Percentiles rank a stretch among this genome's conserved stretches.
These are phyloP conservation scores for Apiospora kogelbergensis DNA, from an alignment of 2,329 filamentous ascomycete genomes.

Conservation along the genomic window DNA sequence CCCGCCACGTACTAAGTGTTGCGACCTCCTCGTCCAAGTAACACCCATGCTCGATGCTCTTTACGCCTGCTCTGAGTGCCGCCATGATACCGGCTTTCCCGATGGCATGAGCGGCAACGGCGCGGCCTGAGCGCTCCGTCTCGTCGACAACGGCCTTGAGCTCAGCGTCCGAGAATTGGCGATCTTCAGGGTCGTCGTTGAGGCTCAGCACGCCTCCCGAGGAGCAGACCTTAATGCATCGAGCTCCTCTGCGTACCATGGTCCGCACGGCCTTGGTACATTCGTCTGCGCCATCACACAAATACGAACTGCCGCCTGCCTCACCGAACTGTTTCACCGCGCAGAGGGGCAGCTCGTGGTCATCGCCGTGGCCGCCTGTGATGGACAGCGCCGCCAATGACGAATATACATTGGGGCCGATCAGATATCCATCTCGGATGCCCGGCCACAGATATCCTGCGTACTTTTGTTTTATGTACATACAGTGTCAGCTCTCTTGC, in stretches of 20 bases:
- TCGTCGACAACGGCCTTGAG: slow-evolving; percentile 44
- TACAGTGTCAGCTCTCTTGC: neutral
- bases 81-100: slow-evolving; percentile 48
- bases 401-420: slow-evolving; percentile 50
- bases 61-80: slow-evolving; percentile 41
- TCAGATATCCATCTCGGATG: slow-evolving; percentile 42
- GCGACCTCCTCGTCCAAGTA: slow-evolving; percentile 46
- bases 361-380: slow-evolving; percentile 50
- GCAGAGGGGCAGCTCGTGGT: slow-evolving; percentile 36
- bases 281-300: slow-evolving; percentile 47
- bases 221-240: slow-evolving; percentile 47
- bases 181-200: slow-evolving; percentile 40
- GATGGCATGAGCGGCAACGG: slow-evolving; percentile 44
- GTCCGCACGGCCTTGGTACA: slow-evolving; percentile 41
- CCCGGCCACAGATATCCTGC: slow-evolving; percentile 42
- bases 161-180: slow-evolving; percentile 45
- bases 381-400: slow-evolving; percentile 43
- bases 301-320: slow-evolving; percentile 32
- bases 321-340: slow-evolving; percentile 32
- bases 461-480: slow-evolving; percentile 23
- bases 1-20: slow-evolving; percentile 27
- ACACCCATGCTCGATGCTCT: slow-evolving; percentile 48
- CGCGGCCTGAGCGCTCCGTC: slow-evolving; percentile 37
- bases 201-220: slow-evolving; percentile 44
- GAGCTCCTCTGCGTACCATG: slow-evolving; percentile 43